Percentiles rank a stretch among this genome's conserved stretches.
These are phyloP conservation scores for Amanita jacksonii DNA, from an alignment of 768 basidiomycete genomes.

Conservation along the genomic window DNA sequence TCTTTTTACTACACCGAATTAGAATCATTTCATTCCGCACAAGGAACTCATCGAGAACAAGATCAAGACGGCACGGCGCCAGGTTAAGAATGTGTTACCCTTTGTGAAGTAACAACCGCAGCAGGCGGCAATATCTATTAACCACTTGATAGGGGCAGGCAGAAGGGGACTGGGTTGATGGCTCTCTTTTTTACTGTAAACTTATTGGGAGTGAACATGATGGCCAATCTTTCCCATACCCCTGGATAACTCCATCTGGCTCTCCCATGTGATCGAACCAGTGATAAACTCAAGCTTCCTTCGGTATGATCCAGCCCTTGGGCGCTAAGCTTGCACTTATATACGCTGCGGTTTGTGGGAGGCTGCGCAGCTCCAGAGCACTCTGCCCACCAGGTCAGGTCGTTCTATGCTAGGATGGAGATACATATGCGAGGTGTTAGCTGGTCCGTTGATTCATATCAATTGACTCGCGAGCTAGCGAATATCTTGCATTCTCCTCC, in stretches of 20 bases:
- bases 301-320: not conserved
- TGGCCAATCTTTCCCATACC: not conserved
- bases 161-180: no score
- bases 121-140: no score
- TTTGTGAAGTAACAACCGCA: not conserved
- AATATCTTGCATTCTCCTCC: conserved; percentile 33
- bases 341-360: not conserved
- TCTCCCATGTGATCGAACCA: not conserved
- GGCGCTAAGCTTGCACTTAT: not conserved
- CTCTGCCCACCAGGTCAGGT: conserved; percentile 1
- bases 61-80: conserved; percentile 44
- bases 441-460: conserved; percentile 18
- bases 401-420: conserved; percentile 23
- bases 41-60: conserved; percentile 56
- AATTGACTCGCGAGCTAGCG: conserved; percentile 30
- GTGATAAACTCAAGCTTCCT: not conserved
- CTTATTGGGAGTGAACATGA: no score
- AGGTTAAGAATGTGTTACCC: conserved; percentile 52
- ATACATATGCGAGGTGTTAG: conserved; percentile 30
- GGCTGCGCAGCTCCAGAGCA: conserved; percentile 1
- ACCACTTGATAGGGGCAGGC: no score
- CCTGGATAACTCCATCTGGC: not conserved
- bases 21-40: not conserved
- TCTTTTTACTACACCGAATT: not conserved
- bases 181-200: no score